Evolutionary conservation across 1,284 basidiomycete genomes (phyloP).

Genomic region (Pseudozyma pruni): DNA sequence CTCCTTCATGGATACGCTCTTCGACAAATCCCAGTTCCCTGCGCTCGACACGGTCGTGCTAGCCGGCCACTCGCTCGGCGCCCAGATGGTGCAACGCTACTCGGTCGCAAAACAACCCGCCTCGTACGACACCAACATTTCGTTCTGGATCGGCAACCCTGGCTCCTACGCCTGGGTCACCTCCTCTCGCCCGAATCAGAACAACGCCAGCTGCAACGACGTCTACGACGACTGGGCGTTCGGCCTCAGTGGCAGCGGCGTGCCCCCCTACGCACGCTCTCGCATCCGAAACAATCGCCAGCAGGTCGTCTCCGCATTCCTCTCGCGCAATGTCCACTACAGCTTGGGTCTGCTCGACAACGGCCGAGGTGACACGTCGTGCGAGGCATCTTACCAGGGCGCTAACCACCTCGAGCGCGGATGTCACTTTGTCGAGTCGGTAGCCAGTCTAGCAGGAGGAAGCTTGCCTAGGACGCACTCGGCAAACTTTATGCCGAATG

Average conservation of each 20-base stretch:
- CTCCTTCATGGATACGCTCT: constrained; percentile 50
- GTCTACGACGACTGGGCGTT: constrained; percentile 51
- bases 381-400: constrained; percentile 53
- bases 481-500: constrained; percentile 55
- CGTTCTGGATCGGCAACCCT: constrained; percentile 62
- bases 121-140: constrained; percentile 51
- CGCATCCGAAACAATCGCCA: constrained; percentile 42
- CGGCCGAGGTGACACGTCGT: constrained; percentile 60
- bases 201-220: constrained; percentile 22
- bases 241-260: constrained; percentile 41
- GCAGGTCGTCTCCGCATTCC: constrained; percentile 42
- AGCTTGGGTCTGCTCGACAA: constrained; percentile 61
- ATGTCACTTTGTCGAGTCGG: constrained; percentile 43
- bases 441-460: constrained; percentile 23
- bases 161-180: constrained; percentile 59
- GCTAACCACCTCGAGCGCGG: constrained; percentile 60
- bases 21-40: constrained; percentile 55
- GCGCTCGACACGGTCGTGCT: constrained; percentile 51
- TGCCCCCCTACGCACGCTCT: constrained; percentile 50
- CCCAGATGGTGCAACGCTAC: constrained; percentile 59
- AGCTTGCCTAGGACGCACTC: constrained; percentile 52
- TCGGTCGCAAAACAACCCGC: constrained; percentile 46
- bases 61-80: constrained; percentile 63
- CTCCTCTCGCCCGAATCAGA: constrained; percentile 30
- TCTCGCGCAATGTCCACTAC: constrained; percentile 53